Percentiles rank a stretch among this genome's conserved stretches.
These are phyloP conservation scores for Nemania diffusa DNA, from an alignment of 2,329 filamentous ascomycete genomes.

Conservation along the genomic window DNA sequence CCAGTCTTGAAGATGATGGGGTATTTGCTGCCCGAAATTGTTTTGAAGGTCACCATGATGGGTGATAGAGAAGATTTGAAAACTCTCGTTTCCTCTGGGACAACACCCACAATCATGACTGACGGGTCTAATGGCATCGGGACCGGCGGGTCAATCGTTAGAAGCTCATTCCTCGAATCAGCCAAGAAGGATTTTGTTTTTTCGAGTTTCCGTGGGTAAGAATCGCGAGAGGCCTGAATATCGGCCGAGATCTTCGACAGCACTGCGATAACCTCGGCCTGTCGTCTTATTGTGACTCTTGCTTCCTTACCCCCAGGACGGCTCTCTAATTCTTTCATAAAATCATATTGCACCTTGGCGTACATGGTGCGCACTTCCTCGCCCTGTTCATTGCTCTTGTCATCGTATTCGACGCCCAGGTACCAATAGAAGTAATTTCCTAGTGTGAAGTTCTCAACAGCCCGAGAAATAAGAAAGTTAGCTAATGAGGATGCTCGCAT, in stretches of 20 bases:
- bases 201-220: constrained; percentile 82
- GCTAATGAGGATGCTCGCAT: constrained; percentile 83
- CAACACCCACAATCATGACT: constrained; percentile 80
- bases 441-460: constrained; percentile 86
- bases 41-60: constrained; percentile 90
- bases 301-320: constrained; percentile 75
- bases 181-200: constrained; percentile 84
- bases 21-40: constrained; percentile 79
- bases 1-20: constrained; percentile 97
- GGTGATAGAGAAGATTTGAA: constrained; percentile 96
- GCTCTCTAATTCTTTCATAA: constrained; percentile 87
- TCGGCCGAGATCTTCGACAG: constrained; percentile 90
- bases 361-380: constrained; percentile 85
- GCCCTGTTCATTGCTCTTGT: constrained; percentile 79
- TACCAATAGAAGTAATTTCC: constrained; percentile 99
- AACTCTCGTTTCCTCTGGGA: constrained; percentile 85
- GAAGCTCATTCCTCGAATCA: constrained; percentile 90
- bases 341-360: constrained; percentile 92
- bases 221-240: constrained; percentile 81
- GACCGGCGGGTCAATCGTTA: constrained; percentile 84
- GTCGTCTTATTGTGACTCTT: constrained; percentile 80
- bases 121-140: constrained; percentile 89
- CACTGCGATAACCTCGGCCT: constrained; percentile 89
- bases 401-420: constrained; percentile 96
- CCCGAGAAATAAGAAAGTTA: constrained; percentile 87